Base-by-base conservation (phyloP, 805 yeast species). In the Saccharomycopsis selenospora region DNA sequence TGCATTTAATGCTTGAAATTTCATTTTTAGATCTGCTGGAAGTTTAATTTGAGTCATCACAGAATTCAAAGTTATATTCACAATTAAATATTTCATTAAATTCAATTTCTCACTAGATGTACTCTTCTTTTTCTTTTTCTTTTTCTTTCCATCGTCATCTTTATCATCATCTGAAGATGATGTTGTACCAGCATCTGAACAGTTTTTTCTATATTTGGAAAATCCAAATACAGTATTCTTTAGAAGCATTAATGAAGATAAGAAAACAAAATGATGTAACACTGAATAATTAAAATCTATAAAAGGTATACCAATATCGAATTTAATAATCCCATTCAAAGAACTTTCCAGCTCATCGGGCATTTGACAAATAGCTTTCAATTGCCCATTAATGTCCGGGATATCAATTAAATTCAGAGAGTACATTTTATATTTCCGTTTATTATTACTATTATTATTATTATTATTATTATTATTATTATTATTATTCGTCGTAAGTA, bases 21-120 rank as follows among this genome's bases (percentile, higher is more conserved):
- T 72, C 14, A 76, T 55, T 23, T 69, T 72, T 51, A 80, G 69
- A 3, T 71, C 72, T 53, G 75, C 74, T 2, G 77, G 76, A 42
- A 81, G 57, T 1, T 41, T 65, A 59, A 28, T 71, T 28, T 13
- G 67, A 55, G 13, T 57, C 53, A 36, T 61, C 61, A 22, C 60
- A 40, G 24, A 55, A 40, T 6, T 56, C 63, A 3, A 60, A 40
- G 4, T 58, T 49, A 7, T 59, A 30, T 23, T 57, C 53, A 6
- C 65, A 13, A 4, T 60, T 57, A 13, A 63, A 10, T 14, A 62
- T 45, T 4, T 58, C 43, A 11, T 57, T 43, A 29, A 62, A 27
- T 27, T 59, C 58, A 11, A 47, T 59, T 29, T 40, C 57, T 44
- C 36, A 42, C 36, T 18, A 51, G 20, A 18, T 23, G 7, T 28